Evolutionary conservation across 805 yeast species (phyloP), one percentile per base, ranked within the genome.

Genomic region (Clavispora fructus): DNA sequence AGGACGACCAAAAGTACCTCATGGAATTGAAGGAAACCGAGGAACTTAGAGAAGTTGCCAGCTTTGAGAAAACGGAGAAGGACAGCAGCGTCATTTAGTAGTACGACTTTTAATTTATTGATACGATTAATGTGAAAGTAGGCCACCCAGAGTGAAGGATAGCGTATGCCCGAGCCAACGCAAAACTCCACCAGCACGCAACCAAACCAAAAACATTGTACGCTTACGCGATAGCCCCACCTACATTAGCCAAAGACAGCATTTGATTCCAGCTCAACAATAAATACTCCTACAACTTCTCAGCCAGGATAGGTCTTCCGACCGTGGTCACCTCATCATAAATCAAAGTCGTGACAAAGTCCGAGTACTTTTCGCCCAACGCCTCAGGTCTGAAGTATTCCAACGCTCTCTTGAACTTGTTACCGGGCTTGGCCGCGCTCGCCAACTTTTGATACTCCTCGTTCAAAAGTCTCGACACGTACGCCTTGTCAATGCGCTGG

Each of bases 261-360:
- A 26, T 16, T 33, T 16, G 23, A 33, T 33, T 33, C 37, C 37
- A 17, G 25, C 25, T 17, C 37, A 27, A 40, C 39, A 40, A 46
- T 41, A 41, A 47, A 47, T 44, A 44, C 35, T 23, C 35, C 53
- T 62, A 71, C 59, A 71, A 72, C 56, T 67, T 71, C 51, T 69
- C 74, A 39, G 71, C 75, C 41, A 63, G 45, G 45, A 57, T 50
- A 19, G 75, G 65, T 65, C 77, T 70, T 49, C 75, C 74, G 45
- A 70, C 57, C 41, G 86, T 80, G 41, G 83, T 77, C 47, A 83
- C 77, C 47, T 86, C 87, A 56, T 85, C 90, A 63, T 86, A 86
- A 60, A 86, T 74, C 65, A 85, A 73, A 31, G 84, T 82, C 40
- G 95, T 86, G 58, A 86, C 78, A 67, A 86, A 86, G 60, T 86